Evolutionary conservation across 192 early-diverging fungal genomes (phyloP).

Genomic region (Diversispora eburnea): DNA sequence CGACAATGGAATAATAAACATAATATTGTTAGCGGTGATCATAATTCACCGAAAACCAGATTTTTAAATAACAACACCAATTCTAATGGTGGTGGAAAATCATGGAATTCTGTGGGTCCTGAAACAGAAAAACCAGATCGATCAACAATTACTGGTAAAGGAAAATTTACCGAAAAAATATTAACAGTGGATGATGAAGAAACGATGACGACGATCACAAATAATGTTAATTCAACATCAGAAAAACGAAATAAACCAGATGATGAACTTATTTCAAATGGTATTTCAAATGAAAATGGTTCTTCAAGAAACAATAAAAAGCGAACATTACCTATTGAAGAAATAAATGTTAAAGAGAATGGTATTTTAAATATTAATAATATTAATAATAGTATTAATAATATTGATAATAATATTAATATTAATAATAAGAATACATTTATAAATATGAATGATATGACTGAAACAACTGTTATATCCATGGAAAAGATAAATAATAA

Average conservation of each 20-base stretch:
- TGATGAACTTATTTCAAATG: no score
- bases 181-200: neutral
- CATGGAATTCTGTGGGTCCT: constrained; percentile 10
- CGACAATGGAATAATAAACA: neutral
- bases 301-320: neutral
- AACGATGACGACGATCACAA: neutral
- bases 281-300: no score
- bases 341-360: neutral
- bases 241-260: no score
- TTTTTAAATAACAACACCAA: neutral
- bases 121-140: neutral
- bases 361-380: neutral
- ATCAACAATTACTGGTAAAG: neutral
- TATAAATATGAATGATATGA: neutral
- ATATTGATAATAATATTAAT: neutral
- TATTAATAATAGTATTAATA: neutral
- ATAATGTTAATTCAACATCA: neutral
- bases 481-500: no score
- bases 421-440: neutral
- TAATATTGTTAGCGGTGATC: neutral
- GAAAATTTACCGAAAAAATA: neutral
- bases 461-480: no score
- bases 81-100: neutral
- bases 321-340: neutral
- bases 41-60: neutral